Percentiles rank a stretch among this genome's conserved stretches.
phyloP scores from a whole-genome alignment of 169 alveolate species.

The Eimeria acervulina region DNA sequence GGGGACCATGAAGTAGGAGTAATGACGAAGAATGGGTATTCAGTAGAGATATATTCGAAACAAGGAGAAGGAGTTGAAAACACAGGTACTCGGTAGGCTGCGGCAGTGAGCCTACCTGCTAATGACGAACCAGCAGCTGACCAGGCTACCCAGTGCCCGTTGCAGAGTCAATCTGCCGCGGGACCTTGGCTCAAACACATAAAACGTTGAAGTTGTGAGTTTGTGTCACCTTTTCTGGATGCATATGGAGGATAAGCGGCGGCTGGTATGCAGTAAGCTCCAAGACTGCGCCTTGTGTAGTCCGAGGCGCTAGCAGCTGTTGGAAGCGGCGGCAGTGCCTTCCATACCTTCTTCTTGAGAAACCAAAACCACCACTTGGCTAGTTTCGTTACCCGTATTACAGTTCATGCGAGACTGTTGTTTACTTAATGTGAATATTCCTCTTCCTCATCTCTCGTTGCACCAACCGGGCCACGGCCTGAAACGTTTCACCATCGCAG shows the following conservation, averaged over 20 bases:
- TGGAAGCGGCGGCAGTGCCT: slow-evolving; percentile 44
- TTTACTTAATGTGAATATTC: too few relatives aligned
- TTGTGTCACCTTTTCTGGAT: neutral
- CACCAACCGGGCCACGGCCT: neutral
- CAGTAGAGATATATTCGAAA: neutral
- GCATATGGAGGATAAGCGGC: neutral
- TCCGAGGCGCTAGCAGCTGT: slow-evolving; percentile 72
- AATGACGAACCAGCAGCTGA: slow-evolving; percentile 71
- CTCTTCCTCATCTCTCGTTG: neutral
- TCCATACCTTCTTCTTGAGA: neutral
- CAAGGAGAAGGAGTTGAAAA: slow-evolving; percentile 2
- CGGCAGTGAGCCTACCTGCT: slow-evolving; percentile 70
- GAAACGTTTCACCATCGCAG: neutral
- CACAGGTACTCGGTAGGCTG: neutral
- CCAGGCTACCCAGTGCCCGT: slow-evolving; percentile 19
- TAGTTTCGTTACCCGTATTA: neutral
- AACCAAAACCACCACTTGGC: neutral
- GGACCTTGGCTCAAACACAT: neutral
- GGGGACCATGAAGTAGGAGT: slow-evolving; percentile 49
- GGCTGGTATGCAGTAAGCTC: neutral
- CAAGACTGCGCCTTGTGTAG: slow-evolving; percentile 6
- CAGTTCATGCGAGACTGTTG: neutral
- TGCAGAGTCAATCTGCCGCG: neutral
- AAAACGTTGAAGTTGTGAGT: neutral
- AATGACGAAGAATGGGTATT: slow-evolving; percentile 28